phyloP scores from a whole-genome alignment of 176 grass and related monocot species.

The Raddia distichophylla region DNA sequence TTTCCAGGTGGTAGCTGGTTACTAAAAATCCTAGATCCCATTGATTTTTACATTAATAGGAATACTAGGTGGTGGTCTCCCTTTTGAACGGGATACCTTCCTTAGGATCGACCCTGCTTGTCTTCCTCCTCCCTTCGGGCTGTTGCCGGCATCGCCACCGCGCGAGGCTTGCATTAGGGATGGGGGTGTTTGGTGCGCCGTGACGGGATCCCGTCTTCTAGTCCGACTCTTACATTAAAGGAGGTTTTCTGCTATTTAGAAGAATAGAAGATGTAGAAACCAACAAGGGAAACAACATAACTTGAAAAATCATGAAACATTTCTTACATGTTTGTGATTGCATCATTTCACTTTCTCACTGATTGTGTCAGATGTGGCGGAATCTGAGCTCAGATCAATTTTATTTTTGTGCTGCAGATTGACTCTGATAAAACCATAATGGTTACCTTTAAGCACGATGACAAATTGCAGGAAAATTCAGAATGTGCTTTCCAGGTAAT shows the following conservation, averaged over 20 bases:
- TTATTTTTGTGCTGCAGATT: slow-evolving; percentile 63
- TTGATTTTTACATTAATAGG: background rate
- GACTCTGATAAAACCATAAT: slow-evolving; percentile 88
- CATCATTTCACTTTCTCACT: background rate
- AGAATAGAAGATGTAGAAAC: background rate
- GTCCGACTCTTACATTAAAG: background rate
- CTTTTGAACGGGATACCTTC: too few species aligned
- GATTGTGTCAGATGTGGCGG: background rate
- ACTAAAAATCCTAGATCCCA: background rate
- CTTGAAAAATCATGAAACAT: background rate
- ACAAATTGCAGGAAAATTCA: slow-evolving; percentile 85
- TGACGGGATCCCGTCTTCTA: too few species aligned
- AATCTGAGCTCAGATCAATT: background rate
- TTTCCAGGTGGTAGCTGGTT: background rate
- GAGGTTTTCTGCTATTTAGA: background rate
- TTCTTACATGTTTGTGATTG: background rate
- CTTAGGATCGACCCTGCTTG: too few species aligned
- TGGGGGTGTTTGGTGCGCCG: too few species aligned
- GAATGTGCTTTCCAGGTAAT: slow-evolving; percentile 87
- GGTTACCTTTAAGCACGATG: slow-evolving; percentile 88
- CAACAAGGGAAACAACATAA: background rate
- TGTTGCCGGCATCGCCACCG: too few species aligned
- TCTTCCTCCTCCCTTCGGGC: too few species aligned
- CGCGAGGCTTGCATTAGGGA: too few species aligned
- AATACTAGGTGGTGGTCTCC: too few species aligned